Percentiles rank a stretch among this genome's conserved stretches.
phyloP scores from a whole-genome alignment of 306 rosid genomes.

The Pyrus betulifolia region DNA sequence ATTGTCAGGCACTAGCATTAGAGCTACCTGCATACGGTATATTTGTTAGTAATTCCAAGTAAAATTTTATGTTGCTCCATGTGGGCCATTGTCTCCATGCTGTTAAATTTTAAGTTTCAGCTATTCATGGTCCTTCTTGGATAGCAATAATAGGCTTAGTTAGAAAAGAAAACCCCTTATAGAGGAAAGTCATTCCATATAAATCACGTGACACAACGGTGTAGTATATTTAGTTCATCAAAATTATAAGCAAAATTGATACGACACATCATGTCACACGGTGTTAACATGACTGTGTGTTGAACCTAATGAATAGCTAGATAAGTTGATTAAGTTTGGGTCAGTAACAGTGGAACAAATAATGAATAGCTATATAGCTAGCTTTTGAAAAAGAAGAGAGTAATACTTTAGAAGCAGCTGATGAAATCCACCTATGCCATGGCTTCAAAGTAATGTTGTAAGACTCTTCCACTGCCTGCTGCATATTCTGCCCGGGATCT shows the following conservation, averaged over 20 bases:
- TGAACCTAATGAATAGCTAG: background rate
- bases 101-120: background rate
- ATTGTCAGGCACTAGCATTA: constrained; percentile 65
- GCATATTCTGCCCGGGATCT: constrained; percentile 52
- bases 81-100: background rate
- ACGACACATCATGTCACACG: background rate
- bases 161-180: background rate
- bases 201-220: background rate
- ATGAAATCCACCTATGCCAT: constrained; percentile 96
- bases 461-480: constrained; percentile 68
- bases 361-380: too few species aligned
- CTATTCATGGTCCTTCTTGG: background rate
- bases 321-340: too few species aligned
- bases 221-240: too few species aligned
- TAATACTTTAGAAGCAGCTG: constrained; percentile 80
- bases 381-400: background rate
- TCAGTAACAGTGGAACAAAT: too few species aligned
- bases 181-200: too few species aligned
- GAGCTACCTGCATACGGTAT: constrained; percentile 53
- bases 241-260: too few species aligned
- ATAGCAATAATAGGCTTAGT: too few species aligned
- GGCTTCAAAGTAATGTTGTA: constrained; percentile 61
- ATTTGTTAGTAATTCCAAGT: constrained; percentile 8
- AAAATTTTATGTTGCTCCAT: background rate
- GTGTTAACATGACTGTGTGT: background rate